Evolutionary conservation across 441 rosid species (phyloP).

Genomic region (Pelargonium hybrid): DNA sequence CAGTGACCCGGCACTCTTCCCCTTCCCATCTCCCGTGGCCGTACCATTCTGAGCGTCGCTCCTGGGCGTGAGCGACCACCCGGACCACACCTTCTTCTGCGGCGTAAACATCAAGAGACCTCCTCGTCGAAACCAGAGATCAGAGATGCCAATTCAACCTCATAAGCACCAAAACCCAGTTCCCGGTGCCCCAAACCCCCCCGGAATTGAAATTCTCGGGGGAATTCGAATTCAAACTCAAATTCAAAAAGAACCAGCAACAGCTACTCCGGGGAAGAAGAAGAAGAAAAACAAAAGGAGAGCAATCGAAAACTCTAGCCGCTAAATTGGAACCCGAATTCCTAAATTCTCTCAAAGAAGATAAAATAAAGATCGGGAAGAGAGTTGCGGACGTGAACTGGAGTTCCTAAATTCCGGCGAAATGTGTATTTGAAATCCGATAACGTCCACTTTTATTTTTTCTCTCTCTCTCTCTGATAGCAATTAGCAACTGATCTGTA

Average conservation of each 20-base stretch:
- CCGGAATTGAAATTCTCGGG: not conserved
- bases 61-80: constrained; percentile 48
- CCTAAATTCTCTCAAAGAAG: not conserved
- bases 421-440: constrained; percentile 60
- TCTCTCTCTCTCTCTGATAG: too few species aligned
- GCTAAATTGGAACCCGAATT: not conserved
- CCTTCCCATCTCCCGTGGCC: constrained; percentile 18
- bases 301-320: constrained; percentile 27
- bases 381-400: constrained; percentile 45
- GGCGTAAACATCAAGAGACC: constrained; percentile 59
- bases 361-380: not conserved
- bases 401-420: constrained; percentile 59
- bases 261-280: not conserved
- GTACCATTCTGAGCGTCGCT: constrained; percentile 23
- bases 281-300: not conserved
- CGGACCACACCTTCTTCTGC: constrained; percentile 53
- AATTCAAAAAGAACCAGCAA: not conserved
- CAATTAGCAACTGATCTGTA: not conserved
- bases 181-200: constrained; percentile 7
- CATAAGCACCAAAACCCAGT: constrained; percentile 17
- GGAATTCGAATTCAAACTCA: constrained; percentile 6
- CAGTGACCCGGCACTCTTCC: constrained; percentile 2
- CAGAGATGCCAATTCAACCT: constrained; percentile 30
- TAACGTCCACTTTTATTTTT: constrained; percentile 39
- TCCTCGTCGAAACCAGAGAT: constrained; percentile 18